phyloP scores from a whole-genome alignment of 2,329 filamentous ascomycete genomes.

The Diaporthe aspalathi region DNA sequence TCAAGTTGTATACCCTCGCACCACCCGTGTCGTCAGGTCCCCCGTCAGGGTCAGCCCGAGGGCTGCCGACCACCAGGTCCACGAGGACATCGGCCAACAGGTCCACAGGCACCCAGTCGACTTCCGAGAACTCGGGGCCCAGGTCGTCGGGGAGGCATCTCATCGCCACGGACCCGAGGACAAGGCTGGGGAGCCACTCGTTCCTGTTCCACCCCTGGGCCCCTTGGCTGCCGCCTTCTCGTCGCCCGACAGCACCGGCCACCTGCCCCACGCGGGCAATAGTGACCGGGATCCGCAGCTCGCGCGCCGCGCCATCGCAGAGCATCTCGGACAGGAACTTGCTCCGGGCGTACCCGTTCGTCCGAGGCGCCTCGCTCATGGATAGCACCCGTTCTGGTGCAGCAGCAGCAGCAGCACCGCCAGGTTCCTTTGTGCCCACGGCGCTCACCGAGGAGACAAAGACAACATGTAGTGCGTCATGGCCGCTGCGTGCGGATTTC shows the following conservation, averaged over 20 bases:
- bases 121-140: not conserved
- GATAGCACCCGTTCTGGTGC: not conserved
- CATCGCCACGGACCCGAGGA: constrained; percentile 6
- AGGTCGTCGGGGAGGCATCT: constrained; percentile 9
- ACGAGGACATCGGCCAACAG: not conserved
- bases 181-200: constrained; percentile 31
- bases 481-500: not conserved
- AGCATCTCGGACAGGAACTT: not conserved
- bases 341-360: not conserved
- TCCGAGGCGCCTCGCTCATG: not conserved
- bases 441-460: constrained; percentile 1
- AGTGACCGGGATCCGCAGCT: not conserved
- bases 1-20: not conserved
- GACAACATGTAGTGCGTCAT: not conserved
- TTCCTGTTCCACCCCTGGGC: constrained; percentile 24
- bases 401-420: too few relatives aligned
- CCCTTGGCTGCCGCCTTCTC: constrained; percentile 3
- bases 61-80: not conserved
- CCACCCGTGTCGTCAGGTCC: not conserved
- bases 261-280: not conserved
- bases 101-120: constrained; percentile 13
- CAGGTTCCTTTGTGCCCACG: not conserved
- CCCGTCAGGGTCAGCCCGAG: not conserved
- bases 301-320: not conserved
- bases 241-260: not conserved